These are phyloP conservation scores for Bretziella fagacearum DNA, from an alignment of 2,329 filamentous ascomycete species.

Conservation along the genomic window DNA sequence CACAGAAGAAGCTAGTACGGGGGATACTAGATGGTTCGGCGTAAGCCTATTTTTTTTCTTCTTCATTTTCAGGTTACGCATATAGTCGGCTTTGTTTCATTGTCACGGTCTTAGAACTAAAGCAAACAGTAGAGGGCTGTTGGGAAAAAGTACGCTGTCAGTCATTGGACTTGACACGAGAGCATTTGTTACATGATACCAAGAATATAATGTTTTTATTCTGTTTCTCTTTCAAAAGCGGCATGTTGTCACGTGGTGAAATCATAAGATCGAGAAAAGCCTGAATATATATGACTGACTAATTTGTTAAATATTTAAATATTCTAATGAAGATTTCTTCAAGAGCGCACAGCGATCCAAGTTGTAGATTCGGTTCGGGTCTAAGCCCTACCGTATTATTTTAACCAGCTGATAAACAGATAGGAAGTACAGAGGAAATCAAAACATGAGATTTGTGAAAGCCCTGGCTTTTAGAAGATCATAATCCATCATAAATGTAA, in stretches of 20 bases:
- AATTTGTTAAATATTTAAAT: too few species aligned
- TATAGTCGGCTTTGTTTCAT: too few species aligned
- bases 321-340: not conserved
- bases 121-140: too few species aligned
- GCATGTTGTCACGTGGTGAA: too few species aligned
- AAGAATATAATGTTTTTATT: not conserved
- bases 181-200: not conserved
- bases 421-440: not conserved
- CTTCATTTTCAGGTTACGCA: not conserved
- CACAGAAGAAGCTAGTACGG: conserved; percentile 54
- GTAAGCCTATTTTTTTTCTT: not conserved
- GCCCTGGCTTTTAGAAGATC: not conserved
- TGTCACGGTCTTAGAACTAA: not conserved
- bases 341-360: not conserved
- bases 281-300: too few species aligned
- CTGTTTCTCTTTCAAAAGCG: not conserved
- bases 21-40: conserved; percentile 25
- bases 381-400: not conserved
- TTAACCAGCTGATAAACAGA: not conserved
- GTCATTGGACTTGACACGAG: not conserved
- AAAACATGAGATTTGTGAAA: not conserved
- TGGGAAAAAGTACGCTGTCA: not conserved
- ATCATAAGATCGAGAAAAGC: too few species aligned
- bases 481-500: not conserved
- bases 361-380: not conserved